Evolutionary conservation across 2,329 filamentous ascomycete species (phyloP), one percentile per base, ranked within the genome.

Genomic region (Orbilia ellipsospora): DNA sequence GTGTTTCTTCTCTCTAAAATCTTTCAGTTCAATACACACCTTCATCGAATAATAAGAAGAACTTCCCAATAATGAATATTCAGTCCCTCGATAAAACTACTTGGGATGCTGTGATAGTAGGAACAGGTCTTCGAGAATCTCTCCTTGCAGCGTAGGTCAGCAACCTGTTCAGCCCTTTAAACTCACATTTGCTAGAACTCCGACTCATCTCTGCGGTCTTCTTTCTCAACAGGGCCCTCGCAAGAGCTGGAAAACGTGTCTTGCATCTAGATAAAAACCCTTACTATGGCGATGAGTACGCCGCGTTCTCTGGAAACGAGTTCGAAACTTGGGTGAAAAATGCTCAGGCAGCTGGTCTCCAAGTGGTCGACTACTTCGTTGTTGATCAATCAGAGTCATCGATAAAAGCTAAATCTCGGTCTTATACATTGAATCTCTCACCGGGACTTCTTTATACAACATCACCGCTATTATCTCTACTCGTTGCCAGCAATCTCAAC

Each of bases 401-500:
- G 45, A 84, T 85, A 73, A 83, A 93, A 28, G 85, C 85, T 3
- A 86, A 87, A 56, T 88, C 92, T 4, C 88, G 94, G 78, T 87
- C 90, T 31, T 98, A 98, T 82, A 92, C 90, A 44, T 83, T 99
- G 48, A 90, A 93, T 0, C 85, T 98, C 8, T 91, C 93, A 18
- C 94, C 95, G 5, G 92, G 96, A 80, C 85, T 97, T 77, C 89
- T 98, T 63, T 95, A 97, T 82, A 88, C 92, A 8, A 90, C 90
- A 64, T 96, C 94, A 1, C 86, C 88, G 78, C 86, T 98, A 40
- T 85, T 98, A 4, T 88, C 89, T 7, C 87, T 90, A 79, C 88
- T 98, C 15, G 92, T 98, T n/a, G 93, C 93, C 1, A 97, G 94
- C 5, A 91, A 90, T 79, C 91, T 93, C 12, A 94, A 94, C 80